A percentile compares a stretch with the other conserved stretches of the same genome.
These are phyloP conservation scores for Fraxinus platypoda DNA, from an alignment of 305 asterid species.

Conservation along the genomic window DNA sequence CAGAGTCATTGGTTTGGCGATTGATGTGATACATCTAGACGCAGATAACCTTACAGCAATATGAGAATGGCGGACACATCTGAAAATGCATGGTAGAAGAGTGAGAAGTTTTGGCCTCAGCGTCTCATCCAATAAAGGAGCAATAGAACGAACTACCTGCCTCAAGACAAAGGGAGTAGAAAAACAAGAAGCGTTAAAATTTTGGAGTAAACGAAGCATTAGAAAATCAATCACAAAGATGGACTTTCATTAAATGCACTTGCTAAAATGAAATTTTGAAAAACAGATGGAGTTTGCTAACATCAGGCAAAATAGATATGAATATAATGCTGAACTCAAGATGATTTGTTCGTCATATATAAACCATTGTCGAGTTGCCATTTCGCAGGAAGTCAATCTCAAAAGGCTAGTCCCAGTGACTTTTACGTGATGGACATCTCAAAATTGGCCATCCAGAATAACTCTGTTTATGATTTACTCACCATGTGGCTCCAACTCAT, in stretches of 20 bases:
- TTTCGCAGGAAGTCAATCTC: not conserved
- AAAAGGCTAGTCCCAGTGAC: slow-evolving; percentile 7
- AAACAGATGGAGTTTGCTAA: not conserved
- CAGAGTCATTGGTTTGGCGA: slow-evolving; percentile 91
- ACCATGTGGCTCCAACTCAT: not conserved
- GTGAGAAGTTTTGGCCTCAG: slow-evolving; percentile 76
- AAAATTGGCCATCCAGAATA: not conserved
- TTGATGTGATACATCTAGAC: slow-evolving; percentile 84
- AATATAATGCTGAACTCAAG: not conserved
- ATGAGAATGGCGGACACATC: slow-evolving; percentile 90
- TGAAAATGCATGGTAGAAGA: slow-evolving; percentile 88
- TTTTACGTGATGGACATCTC: not conserved
- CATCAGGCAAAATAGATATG: not conserved
- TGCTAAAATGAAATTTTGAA: not conserved
- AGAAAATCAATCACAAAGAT: not conserved
- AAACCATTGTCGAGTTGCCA: not conserved
- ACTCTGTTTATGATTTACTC: not conserved
- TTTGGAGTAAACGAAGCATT: not conserved
- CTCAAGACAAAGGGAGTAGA: slow-evolving; percentile 22
- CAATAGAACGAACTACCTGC: slow-evolving; percentile 91
- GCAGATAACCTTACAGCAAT: slow-evolving; percentile 91
- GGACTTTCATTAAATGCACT: not conserved
- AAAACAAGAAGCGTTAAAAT: slow-evolving; percentile 3
- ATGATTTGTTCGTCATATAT: not conserved
- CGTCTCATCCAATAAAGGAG: slow-evolving; percentile 66